Evolutionary conservation across 2,329 filamentous ascomycete species (phyloP).

Genomic region (Akanthomyces lecanii): DNA sequence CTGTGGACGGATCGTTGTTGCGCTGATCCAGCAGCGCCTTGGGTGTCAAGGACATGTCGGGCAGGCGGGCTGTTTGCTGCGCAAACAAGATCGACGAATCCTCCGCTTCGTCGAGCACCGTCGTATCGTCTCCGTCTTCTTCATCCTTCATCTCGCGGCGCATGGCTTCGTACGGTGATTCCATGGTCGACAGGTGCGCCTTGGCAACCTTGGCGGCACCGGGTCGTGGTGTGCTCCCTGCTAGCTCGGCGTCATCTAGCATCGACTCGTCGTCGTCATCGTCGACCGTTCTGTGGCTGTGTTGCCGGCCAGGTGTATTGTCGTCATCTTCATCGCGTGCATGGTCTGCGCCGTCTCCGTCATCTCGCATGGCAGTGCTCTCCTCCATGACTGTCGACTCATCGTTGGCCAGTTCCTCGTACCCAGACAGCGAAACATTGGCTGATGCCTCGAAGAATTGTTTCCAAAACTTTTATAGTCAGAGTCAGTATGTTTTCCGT

Average conservation of each 20-base stretch:
- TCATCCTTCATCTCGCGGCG: slow-evolving; percentile 60
- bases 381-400: slow-evolving; percentile 48
- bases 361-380: slow-evolving; percentile 53
- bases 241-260: slow-evolving; percentile 59
- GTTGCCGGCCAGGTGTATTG: slow-evolving; percentile 25
- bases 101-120: slow-evolving; percentile 33
- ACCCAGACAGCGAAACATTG: slow-evolving; percentile 92
- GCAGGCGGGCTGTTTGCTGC: slow-evolving; percentile 51
- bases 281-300: slow-evolving; percentile 25
- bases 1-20: slow-evolving; percentile 32
- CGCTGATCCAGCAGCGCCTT: slow-evolving; percentile 37
- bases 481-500: background rate
- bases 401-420: slow-evolving; percentile 76
- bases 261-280: slow-evolving; percentile 55
- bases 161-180: slow-evolving; percentile 73
- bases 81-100: slow-evolving; percentile 48
- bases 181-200: slow-evolving; percentile 59
- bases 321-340: slow-evolving; percentile 37
- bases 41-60: slow-evolving; percentile 61
- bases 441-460: slow-evolving; percentile 99
- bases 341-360: slow-evolving; percentile 42
- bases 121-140: slow-evolving; percentile 32
- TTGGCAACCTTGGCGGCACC: slow-evolving; percentile 47
- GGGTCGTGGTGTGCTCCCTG: slow-evolving; percentile 64
- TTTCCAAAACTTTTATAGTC: slow-evolving; percentile 79